phyloP scores from a whole-genome alignment of 2,329 filamentous ascomycete species.

The Microdochium trichocladiopsis region DNA sequence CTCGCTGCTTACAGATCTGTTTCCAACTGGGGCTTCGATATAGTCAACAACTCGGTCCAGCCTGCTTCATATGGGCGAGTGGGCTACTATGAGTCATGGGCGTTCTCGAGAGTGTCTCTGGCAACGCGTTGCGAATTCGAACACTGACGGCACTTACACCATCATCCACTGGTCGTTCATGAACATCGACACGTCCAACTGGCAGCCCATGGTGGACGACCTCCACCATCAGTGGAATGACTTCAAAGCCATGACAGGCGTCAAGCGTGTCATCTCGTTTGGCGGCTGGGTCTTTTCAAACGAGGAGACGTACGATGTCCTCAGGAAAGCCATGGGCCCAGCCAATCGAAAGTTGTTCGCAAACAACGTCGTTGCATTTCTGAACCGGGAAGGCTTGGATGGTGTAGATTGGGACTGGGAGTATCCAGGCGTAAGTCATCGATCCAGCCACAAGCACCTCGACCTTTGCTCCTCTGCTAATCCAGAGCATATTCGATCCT shows the following conservation, averaged over 20 bases:
- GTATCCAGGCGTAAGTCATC: slow-evolving; percentile 14
- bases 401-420: slow-evolving; percentile 29
- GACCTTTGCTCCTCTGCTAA: neutral
- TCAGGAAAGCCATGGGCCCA: slow-evolving; percentile 5
- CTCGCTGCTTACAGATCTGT: too few species aligned
- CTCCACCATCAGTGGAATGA: slow-evolving; percentile 7
- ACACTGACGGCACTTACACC: neutral
- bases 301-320: slow-evolving; percentile 8
- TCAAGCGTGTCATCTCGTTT: slow-evolving; percentile 10
- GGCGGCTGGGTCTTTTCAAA: slow-evolving; percentile 12
- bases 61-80: slow-evolving; percentile 1
- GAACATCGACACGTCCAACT: neutral
- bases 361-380: slow-evolving; percentile 14
- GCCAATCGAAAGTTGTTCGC: slow-evolving; percentile 7
- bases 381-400: slow-evolving; percentile 15
- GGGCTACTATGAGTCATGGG: slow-evolving; percentile 3
- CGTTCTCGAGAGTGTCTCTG: neutral
- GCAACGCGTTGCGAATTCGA: neutral
- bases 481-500: neutral
- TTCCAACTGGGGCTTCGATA: slow-evolving; percentile 5
- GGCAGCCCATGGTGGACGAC: slow-evolving; percentile 3
- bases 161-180: neutral
- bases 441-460: neutral
- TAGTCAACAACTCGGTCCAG: slow-evolving; percentile 1
- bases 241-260: slow-evolving; percentile 7